Conservation (phyloP, 495 filamentous ascomycete genomes). For the Daldinia decipiens region DNA sequence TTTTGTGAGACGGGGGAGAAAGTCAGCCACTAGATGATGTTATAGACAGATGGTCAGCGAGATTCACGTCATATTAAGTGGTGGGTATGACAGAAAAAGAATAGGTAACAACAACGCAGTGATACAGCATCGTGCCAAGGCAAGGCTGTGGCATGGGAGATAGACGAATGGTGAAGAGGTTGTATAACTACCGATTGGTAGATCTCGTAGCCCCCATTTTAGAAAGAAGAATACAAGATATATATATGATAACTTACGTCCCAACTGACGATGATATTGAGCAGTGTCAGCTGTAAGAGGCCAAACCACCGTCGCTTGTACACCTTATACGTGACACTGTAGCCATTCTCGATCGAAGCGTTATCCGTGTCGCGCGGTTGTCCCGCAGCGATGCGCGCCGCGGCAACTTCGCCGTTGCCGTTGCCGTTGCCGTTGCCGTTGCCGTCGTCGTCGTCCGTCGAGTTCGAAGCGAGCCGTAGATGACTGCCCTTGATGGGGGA, state of each 20-base stretch:
- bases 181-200: slow-evolving; percentile 33
- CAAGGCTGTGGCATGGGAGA: slow-evolving; percentile 15
- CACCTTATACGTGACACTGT: slow-evolving; percentile 68
- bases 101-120: slow-evolving; percentile 9
- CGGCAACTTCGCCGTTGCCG: slow-evolving; percentile 13
- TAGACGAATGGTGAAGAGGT: slow-evolving; percentile 16
- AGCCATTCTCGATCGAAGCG: slow-evolving; percentile 26
- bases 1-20: slow-evolving; percentile 86
- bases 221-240: background rate
- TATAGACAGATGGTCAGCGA: slow-evolving; percentile 13
- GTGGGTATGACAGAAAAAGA: slow-evolving; percentile 7
- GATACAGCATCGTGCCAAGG: slow-evolving; percentile 20
- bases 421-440: too few species aligned
- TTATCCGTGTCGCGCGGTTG: slow-evolving; percentile 24
- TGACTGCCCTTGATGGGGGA: slow-evolving; percentile 36
- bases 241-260: slow-evolving; percentile 70
- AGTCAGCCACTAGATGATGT: slow-evolving; percentile 78
- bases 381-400: slow-evolving; percentile 3
- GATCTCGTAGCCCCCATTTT: slow-evolving; percentile 13
- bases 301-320: slow-evolving; percentile 95
- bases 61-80: slow-evolving; percentile 1
- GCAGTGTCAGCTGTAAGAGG: slow-evolving; percentile 78
- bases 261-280: slow-evolving; percentile 96
- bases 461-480: slow-evolving; percentile 39
- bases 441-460: slow-evolving; percentile 32